Base-by-base conservation (phyloP, 345 rosid species). In the Murraya koenigii region DNA sequence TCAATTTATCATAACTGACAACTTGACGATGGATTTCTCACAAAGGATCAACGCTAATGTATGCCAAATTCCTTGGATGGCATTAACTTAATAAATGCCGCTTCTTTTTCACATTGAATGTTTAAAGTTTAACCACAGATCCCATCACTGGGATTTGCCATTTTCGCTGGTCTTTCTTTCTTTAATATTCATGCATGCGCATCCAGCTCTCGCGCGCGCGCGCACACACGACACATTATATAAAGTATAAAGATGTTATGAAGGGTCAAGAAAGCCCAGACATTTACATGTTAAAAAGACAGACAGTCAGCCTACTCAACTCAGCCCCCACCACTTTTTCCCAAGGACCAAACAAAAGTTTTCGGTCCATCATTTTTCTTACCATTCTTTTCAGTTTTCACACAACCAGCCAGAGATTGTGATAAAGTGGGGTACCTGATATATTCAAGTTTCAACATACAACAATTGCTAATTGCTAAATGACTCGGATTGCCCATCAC, bases 371-470 rank as follows among this genome's bases (percentile, higher is more conserved):
- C 22, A 55, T 66, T 26, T 14, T 49, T 15, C 55, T 15, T 38
- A n/a, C 47, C 33, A 55, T 76, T 26, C 11, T 76, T 66, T 58
- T 36, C 26, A 38, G 6, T 76, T 66, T 58, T 36, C 26, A 38
- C 52, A 69, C 13, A 19, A 30, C 32, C 28, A 61, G 13, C 33
- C 74, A 41, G 14, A 58, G 67, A 26, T 9, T 9, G 69, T 56
- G 74, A 75, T 71, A 13, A 78, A 65, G 71, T 77, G 83, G 62
- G 71, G 66, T 11, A n/a, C 77, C 74, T 56, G 77, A 28, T 68
- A n/a, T 17, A 33, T 55, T 26, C 63, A 19, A 17, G 4, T n/a
- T 9, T 44, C 23, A 66, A 38, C 47, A 30, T 39, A 17, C 28
- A 59, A 41, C 32, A 41, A 54, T 44, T 73, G 60, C 65, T 30